Conservation (phyloP, 78 protist genomes). For the Dictyostelium purpureum region DNA sequence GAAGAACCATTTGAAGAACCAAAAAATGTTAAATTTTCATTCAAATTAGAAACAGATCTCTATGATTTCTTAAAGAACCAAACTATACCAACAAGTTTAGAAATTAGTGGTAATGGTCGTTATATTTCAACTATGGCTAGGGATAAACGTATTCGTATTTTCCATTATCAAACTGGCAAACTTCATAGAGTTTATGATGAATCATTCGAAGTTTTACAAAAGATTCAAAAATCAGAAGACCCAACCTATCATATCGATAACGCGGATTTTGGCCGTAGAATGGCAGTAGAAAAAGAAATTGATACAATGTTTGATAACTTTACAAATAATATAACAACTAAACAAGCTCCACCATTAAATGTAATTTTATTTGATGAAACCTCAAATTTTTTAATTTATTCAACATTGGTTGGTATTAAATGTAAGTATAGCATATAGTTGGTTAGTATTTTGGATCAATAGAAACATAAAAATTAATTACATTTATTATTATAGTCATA, state of each 20-base stretch:
- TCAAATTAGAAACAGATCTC: slow-evolving; percentile 95
- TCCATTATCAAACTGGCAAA: slow-evolving; percentile 81
- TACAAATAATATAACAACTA: neutral
- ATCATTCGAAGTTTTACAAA: slow-evolving; percentile 7
- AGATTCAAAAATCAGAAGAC: slow-evolving; percentile 65
- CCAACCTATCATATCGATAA: slow-evolving; percentile 70
- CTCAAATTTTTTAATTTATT: slow-evolving; percentile 90
- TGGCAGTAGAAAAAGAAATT: slow-evolving; percentile 91
- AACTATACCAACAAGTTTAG: slow-evolving; percentile 76
- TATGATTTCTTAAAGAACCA: slow-evolving; percentile 79
- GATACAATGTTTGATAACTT: slow-evolving; percentile 10
- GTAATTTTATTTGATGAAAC: slow-evolving; percentile 90
- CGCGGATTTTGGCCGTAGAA: slow-evolving; percentile 93
- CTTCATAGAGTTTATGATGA: slow-evolving; percentile 88
- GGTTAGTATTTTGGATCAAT: neutral
- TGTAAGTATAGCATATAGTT: neutral
- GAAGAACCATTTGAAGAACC: slow-evolving; percentile 51
- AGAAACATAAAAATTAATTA: neutral
- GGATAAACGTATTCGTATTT: slow-evolving; percentile 87
- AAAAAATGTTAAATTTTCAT: slow-evolving; percentile 28
- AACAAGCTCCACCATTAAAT: slow-evolving; percentile 56
- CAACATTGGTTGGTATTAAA: slow-evolving; percentile 94
- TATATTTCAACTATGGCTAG: slow-evolving; percentile 76
- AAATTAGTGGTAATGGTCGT: slow-evolving; percentile 78
- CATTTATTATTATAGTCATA: slow-evolving; percentile 57